phyloP scores from a whole-genome alignment of 345 rosid species.

The Cardamine chenopodiifolia region DNA sequence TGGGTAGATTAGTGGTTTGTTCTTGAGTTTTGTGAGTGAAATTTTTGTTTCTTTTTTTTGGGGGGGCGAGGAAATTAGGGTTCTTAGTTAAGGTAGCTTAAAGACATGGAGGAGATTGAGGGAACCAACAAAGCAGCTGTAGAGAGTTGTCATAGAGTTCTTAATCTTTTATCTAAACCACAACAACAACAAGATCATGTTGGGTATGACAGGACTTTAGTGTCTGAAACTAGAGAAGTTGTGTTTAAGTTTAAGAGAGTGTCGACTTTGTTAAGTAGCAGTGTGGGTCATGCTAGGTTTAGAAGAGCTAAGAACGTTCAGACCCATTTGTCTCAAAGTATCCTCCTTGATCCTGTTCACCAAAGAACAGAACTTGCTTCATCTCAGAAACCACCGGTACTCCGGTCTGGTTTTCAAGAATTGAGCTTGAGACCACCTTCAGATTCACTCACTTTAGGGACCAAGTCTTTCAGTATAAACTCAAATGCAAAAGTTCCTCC shows the following conservation, averaged over 20 bases:
- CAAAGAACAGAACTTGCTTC: conserved; percentile 44
- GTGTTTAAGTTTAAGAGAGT: conserved; percentile 88
- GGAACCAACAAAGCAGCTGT: conserved; percentile 81
- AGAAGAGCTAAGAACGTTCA: conserved; percentile 67
- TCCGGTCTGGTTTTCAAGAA: conserved; percentile 53
- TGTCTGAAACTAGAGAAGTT: conserved; percentile 79
- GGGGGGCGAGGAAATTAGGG: conserved; percentile 38
- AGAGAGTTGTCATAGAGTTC: conserved; percentile 83
- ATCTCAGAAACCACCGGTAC: conserved; percentile 48
- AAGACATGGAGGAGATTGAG: conserved; percentile 86
- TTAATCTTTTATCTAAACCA: conserved; percentile 60
- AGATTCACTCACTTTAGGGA: conserved; percentile 58
- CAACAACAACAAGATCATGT: conserved; percentile 60
- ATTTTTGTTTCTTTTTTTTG: neutral
- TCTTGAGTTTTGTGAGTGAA: conserved; percentile 23
- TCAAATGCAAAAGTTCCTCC: conserved; percentile 58
- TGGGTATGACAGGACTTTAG: conserved; percentile 57
- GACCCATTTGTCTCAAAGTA: conserved; percentile 53
- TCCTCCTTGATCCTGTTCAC: conserved; percentile 52
- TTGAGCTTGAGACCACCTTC: conserved; percentile 56
- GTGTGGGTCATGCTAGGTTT: conserved; percentile 95
- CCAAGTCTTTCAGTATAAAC: conserved; percentile 55
- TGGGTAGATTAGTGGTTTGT: conserved; percentile 30
- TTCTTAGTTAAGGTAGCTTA: conserved; percentile 26
- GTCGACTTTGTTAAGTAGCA: conserved; percentile 61